Base-by-base conservation (phyloP, 75 land plant genomes). In the Sequoiadendron giganteum region DNA sequence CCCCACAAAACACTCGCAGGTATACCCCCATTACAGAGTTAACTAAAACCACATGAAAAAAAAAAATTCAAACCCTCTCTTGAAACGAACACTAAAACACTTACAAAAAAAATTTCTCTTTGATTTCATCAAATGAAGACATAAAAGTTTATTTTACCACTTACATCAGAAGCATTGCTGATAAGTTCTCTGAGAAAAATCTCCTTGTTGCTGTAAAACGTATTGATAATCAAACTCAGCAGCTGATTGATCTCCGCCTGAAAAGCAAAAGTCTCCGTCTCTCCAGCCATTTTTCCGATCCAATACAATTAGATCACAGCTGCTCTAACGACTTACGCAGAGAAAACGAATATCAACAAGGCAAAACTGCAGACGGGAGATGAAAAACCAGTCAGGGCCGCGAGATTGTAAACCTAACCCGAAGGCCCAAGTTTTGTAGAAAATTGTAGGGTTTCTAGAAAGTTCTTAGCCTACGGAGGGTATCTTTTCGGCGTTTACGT, bases 131-230 rank as follows among this genome's bases (percentile, higher is more conserved):
- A 0, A 52, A 52, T 14, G 2, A 52, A 52, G 55, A 52, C 2
- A 52, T 25, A 7, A 65, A 65, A 0, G 14, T 10, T 58, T 5
- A 4, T 65, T 7, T 25, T 25, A 25, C 1, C 70, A 65, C 90
- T 86, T 80, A 88, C 90, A 86, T 90, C 91, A 2, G 91, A 90
- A 38, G 87, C 34, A 85, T 90, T 90, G 87, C 90, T 88, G 84
- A 88, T 90, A 32, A 90, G 90, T 86, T 95, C 96, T 30, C 95
- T 91, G 18, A 95, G 89, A 75, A 95, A 95, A 86, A 95, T 94
- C 90, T 95, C 96, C 94, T 95, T 95, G 91, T 95, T 95, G 88
- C 94, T 90, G 86, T 90, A 90, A 89, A 90, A 88, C 3, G 90
- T 90, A 85, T 90, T 92, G 93, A 92, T 90, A 86, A 92, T 92